Base-by-base conservation (phyloP, 108 stramenopile species). In the Conticribra guillardii region DNA sequence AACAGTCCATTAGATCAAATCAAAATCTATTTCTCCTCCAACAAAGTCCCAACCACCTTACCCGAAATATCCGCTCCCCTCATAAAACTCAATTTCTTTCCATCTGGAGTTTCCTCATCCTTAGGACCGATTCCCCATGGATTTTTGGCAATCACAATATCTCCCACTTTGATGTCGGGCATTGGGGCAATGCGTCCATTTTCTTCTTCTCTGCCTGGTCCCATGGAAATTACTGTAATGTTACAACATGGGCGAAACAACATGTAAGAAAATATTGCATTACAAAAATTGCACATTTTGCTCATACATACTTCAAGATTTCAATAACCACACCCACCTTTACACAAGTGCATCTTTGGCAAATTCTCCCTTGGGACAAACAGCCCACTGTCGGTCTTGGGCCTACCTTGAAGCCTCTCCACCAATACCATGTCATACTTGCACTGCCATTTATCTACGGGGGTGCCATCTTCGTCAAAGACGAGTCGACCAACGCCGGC, bases 41-140 rank as follows among this genome's bases (percentile, higher is more conserved):
- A 55, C 58, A 89, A 54, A 41, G 58, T 87, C 24, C 89, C 89
- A 33, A 81, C 63, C 21, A 95, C 60, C 8, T 88, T 82, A 49
- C 89, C 94, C 28, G 90, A 90, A 80, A 96, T 87, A 76, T 96
- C 91, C 60, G 78, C 64, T 52, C 65, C 76, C 50, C 87, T 65
- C 89, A 93, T 90, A 58, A 87, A 96, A 71, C 85, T 87, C 28
- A 93, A 71, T 74, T 96, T 96, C 59, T 83, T 89, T n/a, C 94
- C 94, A 81, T 90, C 89, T 24, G 84, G 54, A 27, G 89, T 82
- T 63, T 93, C 92, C 66, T 96, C 94, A 66, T 96, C 94, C 52
- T 92, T 96, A 33, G 94, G 94, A 48, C 94, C 94, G 49, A 96
- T 96, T 31, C 94, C 94, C 94, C 94, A 96, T 21, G 94, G 94